A percentile compares a stretch with the other conserved stretches of the same genome.
These are phyloP conservation scores for Taphrina flavorubra DNA, from an alignment of 1,139 yeast genomes.

Conservation along the genomic window DNA sequence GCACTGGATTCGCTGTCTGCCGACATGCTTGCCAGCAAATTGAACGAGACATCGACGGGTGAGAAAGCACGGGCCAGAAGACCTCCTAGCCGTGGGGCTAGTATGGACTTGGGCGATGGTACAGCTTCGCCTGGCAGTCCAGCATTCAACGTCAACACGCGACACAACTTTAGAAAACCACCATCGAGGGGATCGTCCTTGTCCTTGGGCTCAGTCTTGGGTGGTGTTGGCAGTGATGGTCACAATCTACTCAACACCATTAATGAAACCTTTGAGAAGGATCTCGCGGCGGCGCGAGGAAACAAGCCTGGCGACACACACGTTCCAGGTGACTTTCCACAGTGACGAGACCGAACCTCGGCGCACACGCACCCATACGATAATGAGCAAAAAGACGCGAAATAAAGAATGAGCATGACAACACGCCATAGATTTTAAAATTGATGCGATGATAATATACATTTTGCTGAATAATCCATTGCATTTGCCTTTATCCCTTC, in stretches of 20 bases:
- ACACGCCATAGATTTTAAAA: not conserved
- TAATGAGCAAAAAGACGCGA: not conserved
- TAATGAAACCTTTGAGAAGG: conserved; percentile 36
- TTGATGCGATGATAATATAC: too few species aligned
- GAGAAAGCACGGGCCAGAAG: conserved; percentile 29
- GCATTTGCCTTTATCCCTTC: too few species aligned
- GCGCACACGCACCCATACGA: not conserved
- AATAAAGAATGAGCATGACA: not conserved
- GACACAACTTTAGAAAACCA: conserved; percentile 36
- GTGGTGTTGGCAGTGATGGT: conserved; percentile 19
- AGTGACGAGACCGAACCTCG: not conserved
- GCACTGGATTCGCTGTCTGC: conserved; percentile 31
- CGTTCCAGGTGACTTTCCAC: conserved; percentile 31
- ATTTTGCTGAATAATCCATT: too few species aligned
- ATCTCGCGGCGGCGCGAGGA: conserved; percentile 37
- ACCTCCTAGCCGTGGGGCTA: conserved; percentile 27
- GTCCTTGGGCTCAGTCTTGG: conserved; percentile 20
- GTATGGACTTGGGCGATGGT: conserved; percentile 30
- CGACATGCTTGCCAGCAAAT: conserved; percentile 24
- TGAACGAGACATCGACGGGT: conserved; percentile 27
- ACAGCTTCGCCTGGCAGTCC: conserved; percentile 23
- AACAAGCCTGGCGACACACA: conserved; percentile 29
- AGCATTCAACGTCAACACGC: conserved; percentile 36
- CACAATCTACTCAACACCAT: conserved; percentile 29
- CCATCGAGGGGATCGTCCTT: conserved; percentile 36